Conservation (phyloP, 2,329 filamentous ascomycete species). For the Capronia epimyces region DNA sequence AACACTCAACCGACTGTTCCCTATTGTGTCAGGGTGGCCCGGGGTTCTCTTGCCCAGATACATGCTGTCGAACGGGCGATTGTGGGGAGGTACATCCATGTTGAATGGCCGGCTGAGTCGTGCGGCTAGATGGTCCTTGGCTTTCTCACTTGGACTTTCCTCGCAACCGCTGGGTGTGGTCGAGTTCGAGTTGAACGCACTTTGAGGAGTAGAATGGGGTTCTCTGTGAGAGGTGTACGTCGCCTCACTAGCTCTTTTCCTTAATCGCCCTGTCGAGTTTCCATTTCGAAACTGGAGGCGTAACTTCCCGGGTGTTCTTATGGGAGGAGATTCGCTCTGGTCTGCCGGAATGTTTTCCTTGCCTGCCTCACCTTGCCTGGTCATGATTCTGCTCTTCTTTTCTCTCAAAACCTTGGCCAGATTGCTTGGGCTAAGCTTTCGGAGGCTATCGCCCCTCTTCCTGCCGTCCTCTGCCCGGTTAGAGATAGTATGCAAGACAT, state of each 20-base stretch:
- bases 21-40: conserved; percentile 21
- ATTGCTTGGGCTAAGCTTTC: conserved; percentile 24
- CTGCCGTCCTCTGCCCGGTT: conserved; percentile 14
- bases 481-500: conserved; percentile 11
- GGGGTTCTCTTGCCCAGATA: conserved; percentile 26
- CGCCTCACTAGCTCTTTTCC: conserved; percentile 14
- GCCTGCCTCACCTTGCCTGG: conserved; percentile 2
- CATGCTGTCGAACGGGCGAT: conserved; percentile 27
- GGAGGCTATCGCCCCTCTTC: conserved; percentile 7
- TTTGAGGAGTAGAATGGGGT: conserved; percentile 9
- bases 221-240: conserved; percentile 5
- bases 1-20: conserved; percentile 22
- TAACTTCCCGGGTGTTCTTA: conserved; percentile 21
- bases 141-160: conserved; percentile 24
- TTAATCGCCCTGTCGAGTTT: conserved; percentile 12
- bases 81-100: conserved; percentile 27
- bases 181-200: conserved; percentile 2
- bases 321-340: conserved; percentile 10
- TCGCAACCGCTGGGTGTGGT: conserved; percentile 14
- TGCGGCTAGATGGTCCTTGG: conserved; percentile 22
- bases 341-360: conserved; percentile 24
- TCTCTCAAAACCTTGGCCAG: conserved; percentile 18
- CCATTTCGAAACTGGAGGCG: conserved; percentile 22
- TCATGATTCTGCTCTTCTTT: conserved; percentile 14
- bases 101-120: conserved; percentile 27